Evolutionary conservation across 2,329 filamentous ascomycete genomes (phyloP).

Genomic region (Pestalotiopsis sp.): DNA sequence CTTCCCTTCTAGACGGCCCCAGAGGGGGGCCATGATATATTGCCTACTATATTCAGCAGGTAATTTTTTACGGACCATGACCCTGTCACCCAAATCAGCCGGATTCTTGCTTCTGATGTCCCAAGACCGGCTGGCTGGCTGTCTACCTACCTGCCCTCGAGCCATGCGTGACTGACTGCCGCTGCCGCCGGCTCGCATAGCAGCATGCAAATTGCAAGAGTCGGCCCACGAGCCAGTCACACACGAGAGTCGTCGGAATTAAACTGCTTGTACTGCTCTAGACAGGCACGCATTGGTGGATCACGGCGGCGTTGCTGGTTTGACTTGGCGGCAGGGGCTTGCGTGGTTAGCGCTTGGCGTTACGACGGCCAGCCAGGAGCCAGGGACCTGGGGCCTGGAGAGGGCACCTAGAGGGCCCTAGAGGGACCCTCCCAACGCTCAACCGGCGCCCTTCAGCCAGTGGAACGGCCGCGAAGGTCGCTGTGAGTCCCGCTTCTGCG

Average conservation of each 20-base stretch:
- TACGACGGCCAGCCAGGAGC: not conserved
- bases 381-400: not conserved
- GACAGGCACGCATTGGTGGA: conserved; percentile 15
- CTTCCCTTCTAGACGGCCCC: not conserved
- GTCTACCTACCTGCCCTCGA: too few species aligned
- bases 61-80: not conserved
- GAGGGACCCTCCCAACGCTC: not conserved
- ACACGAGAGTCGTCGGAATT: not conserved
- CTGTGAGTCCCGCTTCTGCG: not conserved
- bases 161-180: not conserved
- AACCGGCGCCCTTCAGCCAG: conserved; percentile 1
- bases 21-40: not conserved
- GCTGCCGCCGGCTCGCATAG: not conserved
- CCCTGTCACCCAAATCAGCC: not conserved
- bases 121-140: not conserved
- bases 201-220: not conserved
- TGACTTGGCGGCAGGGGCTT: conserved; percentile 27
- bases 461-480: conserved; percentile 1
- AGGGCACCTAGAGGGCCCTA: not conserved
- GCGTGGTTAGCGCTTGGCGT: conserved; percentile 18
- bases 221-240: not conserved
- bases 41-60: not conserved
- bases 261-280: conserved; percentile 1
- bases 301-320: conserved; percentile 21
- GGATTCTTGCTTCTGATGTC: not conserved